These are phyloP conservation scores for Exophiala xenobiotica DNA, from an alignment of 2,329 filamentous ascomycete genomes.

Conservation along the genomic window DNA sequence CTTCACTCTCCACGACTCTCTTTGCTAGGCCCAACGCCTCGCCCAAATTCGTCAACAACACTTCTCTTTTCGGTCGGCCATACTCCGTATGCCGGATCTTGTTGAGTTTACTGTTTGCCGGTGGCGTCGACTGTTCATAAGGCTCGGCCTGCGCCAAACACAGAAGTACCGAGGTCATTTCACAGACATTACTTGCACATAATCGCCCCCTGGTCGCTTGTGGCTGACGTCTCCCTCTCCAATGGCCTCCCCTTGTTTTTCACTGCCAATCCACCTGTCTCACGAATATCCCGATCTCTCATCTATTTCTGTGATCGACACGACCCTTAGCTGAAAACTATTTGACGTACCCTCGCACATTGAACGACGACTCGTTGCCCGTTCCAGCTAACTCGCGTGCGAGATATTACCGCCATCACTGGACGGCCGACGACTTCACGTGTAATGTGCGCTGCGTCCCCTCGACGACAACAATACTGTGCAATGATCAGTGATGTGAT, in stretches of 20 bases:
- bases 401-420: no score
- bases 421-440: no score
- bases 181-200: no score
- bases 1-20: no score
- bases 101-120: no score
- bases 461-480: no score
- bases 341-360: neutral
- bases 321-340: neutral
- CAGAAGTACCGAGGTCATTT: neutral
- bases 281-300: slow-evolving; percentile 5
- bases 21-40: no score
- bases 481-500: no score
- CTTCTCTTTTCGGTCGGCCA: slow-evolving; percentile 2
- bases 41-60: neutral
- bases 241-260: neutral
- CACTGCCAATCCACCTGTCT: neutral
- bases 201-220: neutral
- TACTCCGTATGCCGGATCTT: neutral
- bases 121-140: no score
- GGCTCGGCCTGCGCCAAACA: no score
- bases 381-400: no score
- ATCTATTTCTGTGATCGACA: slow-evolving; percentile 3
- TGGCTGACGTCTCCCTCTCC: neutral
- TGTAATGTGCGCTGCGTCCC: no score
- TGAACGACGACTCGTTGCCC: neutral